Evolutionary conservation across 371 early-diverging fungal species (phyloP), one percentile per base, ranked within the genome.

Genomic region (Globomyces sp.): DNA sequence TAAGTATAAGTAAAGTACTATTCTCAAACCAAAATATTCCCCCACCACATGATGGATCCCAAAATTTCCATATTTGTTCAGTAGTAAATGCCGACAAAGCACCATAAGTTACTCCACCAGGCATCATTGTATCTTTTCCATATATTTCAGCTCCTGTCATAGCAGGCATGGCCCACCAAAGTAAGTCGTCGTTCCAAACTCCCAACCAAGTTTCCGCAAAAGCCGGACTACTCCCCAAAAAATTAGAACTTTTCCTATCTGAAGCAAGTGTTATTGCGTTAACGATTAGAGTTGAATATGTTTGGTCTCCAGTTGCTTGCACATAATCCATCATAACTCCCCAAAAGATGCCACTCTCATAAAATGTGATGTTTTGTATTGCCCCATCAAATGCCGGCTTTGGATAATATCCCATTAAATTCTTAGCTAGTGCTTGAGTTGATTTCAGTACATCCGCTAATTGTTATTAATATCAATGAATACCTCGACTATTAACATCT

Each of bases 181-280:
- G 68, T 45, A 78, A 72, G 59, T 78, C 78, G 61, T 78, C 78
- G 67, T 78, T 78, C 78, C 78, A 77, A 40, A 66, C 70, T 1
- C 78, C 78, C 4, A 40, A 43, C 3, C 59, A 49, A 49, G 63
- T 65, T 40, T 43, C 70, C 41, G 47, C n/a, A 13, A 67, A 0
- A 4, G 61, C 10, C 11, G 39, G 24, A 9, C 61, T 24, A 1
- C 66, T 61, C 39, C 65, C 64, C 42, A 69, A 59, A 40, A 68
- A 64, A 45, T 58, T 65, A 2, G 61, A 66, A 9, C 47, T 39
- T 11, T 34, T 39, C 39, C 55, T 58, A 45, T 58, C 66, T 4
- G 70, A 59, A 41, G 67, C 69, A 5, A 57, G 49, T 37, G 49
- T 13, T 24, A 73, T 43, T 1, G 69, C 61, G n/a, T 40, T 64